Base-by-base conservation (phyloP, 1,139 yeast species). In the Candida freyschussii region DNA sequence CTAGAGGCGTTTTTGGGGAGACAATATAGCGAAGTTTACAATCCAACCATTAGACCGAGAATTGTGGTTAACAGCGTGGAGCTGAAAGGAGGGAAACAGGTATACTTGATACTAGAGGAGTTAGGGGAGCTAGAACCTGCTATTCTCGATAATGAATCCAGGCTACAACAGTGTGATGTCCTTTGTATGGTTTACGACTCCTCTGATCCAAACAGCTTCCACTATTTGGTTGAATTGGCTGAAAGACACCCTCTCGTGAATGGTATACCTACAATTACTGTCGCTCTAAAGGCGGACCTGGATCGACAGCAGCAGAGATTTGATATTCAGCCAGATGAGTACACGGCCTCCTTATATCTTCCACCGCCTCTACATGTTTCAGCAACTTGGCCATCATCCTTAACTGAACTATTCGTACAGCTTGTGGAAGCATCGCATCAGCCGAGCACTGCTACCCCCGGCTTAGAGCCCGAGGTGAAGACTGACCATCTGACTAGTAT, bases 51-150 rank as follows among this genome's bases (percentile, higher is more conserved):
- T 15, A 75, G 74, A 39, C 89, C 95, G 2, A 66, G 82, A 29
- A 68, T 84, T 2, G 94, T 86, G 10, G 96, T 87, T 1, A 91
- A 91, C 53, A 89, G 93, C 51, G 87, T 91, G n/a, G 98, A 91
- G 55, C 63, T 89, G 50, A 78, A 82, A 34, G 97, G 97, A 2
- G 97, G 97, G 2, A 89, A 86, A 53, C 98, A 91, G 56, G 87
- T 95, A 55, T 91, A 91, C 53, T 63, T 91, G 50, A 86, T 91
- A 33, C 57, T 91, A 27, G 95, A 89, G 56, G 98, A 91, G 50
- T 61, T 87, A 21, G 96, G 96, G 0, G 95, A 84, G 45, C 63
- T 83, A 22, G 96, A 86, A 52, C 77, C 83, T 0, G 94, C 94
- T 0, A 77, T 87, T 6, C 58, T 89, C 17, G 89, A 77, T 36